Evolutionary conservation across 345 rosid species (phyloP), one percentile per base, ranked within the genome.

Genomic region (Citrus sp.): DNA sequence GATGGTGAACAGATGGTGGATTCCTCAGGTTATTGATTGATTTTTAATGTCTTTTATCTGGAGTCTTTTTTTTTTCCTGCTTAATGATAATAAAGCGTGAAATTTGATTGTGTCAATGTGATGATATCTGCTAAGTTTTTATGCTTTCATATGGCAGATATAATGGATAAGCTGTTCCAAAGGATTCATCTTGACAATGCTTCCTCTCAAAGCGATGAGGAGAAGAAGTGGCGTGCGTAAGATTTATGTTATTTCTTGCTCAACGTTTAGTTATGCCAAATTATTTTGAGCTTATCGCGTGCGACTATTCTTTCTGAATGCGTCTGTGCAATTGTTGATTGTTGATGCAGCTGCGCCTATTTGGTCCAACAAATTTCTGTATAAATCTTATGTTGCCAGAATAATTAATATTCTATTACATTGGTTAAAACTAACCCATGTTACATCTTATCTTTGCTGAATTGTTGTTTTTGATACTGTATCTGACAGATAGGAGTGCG

Each of bases 1-100:
- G 98, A 93, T 72, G 97, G 94, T 80, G 93, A 89, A 80, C 93
- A 88, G 77, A 82, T 95, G 93, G 97, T 92, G 74, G 93, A 96
- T 85, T 92, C 95, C 79, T 94, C 98, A 89, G 97, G 99, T 95
- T 75, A 25, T 61, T 80, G 10, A 35, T 66, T 54, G 5, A 73
- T 72, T 65, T 67, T 37, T 34, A 10, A 30, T 73, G 68, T 35
- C 27, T 40, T 71, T 67, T 25, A 24, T 9, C 7, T 12, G 27
- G 34, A 35, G 4, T 75, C 46, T 3, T n/a, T 4, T 59, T 59
- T 5, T 61, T 51, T 61, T 32, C 6, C 46, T 46, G 66, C 24
- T 61, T 27, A 1, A 19, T 40, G 63, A 38, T 58, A 42, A 9
- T 46, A 7, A 34, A 70, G 6, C 32, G 30, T 51, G 24, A 75